Evolutionary conservation across 2,329 filamentous ascomycete genomes (phyloP).

Genomic region (Myriosclerotinia curreyana): DNA sequence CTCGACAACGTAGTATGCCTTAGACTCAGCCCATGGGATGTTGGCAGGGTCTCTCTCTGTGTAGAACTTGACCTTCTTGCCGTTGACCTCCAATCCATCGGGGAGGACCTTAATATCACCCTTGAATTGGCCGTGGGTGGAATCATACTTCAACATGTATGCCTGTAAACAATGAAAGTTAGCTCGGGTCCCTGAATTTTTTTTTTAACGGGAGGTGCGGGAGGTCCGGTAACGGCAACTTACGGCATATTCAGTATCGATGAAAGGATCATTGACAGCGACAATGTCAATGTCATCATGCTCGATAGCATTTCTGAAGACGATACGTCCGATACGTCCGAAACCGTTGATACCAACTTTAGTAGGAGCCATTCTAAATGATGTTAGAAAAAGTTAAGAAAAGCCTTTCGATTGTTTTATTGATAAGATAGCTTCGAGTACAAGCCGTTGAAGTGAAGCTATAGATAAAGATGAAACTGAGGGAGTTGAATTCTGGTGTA

Average conservation of each 20-base stretch:
- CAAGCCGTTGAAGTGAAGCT: constrained; percentile 4
- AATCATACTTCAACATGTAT: constrained; percentile 99
- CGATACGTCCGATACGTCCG: constrained; percentile 98
- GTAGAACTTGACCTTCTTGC: constrained; percentile 95
- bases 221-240: constrained; percentile 45
- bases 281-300: constrained; percentile 87
- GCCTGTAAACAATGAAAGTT: constrained; percentile 52
- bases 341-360: constrained; percentile 99
- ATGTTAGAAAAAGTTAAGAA: constrained; percentile 25
- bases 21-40: constrained; percentile 88
- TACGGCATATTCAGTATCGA: constrained; percentile 96
- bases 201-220: constrained; percentile 7
- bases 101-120: constrained; percentile 72
- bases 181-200: constrained; percentile 21
- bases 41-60: constrained; percentile 80
- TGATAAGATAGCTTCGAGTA: constrained; percentile 15
- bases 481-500: neutral
- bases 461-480: neutral
- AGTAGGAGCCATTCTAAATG: constrained; percentile 49
- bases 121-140: constrained; percentile 95
- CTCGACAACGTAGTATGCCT: constrained; percentile 93
- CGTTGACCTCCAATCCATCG: constrained; percentile 78
- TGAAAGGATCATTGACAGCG: constrained; percentile 99
- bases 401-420: constrained; percentile 24
- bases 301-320: constrained; percentile 97